Percentiles rank a stretch among this genome's conserved stretches.
phyloP scores from a whole-genome alignment of 2,329 filamentous ascomycete genomes.

The Graphilbum ipis-grandicollis region DNA sequence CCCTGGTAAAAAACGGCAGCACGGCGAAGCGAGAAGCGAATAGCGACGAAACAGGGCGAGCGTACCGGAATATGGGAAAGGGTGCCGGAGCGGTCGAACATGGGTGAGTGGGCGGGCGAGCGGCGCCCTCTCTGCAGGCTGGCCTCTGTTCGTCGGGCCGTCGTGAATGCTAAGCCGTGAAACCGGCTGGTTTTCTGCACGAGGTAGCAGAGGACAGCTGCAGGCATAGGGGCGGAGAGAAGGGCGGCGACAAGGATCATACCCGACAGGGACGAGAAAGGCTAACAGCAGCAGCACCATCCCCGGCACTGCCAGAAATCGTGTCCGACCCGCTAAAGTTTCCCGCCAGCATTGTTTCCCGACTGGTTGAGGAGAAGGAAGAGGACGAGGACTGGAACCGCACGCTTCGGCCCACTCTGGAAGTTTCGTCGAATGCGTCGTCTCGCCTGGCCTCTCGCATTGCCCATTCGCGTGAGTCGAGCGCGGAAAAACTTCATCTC shows the following conservation, averaged over 20 bases:
- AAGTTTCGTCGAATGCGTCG: conserved; percentile 9
- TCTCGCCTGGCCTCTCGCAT: conserved; percentile 14
- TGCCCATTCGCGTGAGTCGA: conserved; percentile 40
- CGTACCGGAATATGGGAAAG: conserved; percentile 4
- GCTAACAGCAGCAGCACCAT: conserved; percentile 27
- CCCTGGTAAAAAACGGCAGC: too few relatives aligned
- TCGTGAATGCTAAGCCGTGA: too few relatives aligned
- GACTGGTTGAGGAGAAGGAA: conserved; percentile 37
- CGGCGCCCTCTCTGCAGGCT: too few relatives aligned
- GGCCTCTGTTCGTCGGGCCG: too few relatives aligned
- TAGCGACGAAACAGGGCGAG: background rate
- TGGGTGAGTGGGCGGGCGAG: conserved; percentile 8
- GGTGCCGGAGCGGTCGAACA: conserved; percentile 6
- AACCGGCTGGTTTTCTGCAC: too few relatives aligned
- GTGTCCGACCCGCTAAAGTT: conserved; percentile 33
- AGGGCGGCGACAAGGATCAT: too few relatives aligned
- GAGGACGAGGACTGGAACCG: conserved; percentile 34
- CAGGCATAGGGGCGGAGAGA: too few relatives aligned
- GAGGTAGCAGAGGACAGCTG: too few relatives aligned
- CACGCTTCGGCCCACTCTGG: conserved; percentile 30
- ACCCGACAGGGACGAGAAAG: too few relatives aligned
- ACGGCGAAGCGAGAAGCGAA: background rate
- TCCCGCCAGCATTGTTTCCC: conserved; percentile 29
- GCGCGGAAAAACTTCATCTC: conserved; percentile 31
- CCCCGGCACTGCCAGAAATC: conserved; percentile 40